Base-by-base conservation (phyloP, 2,329 filamentous ascomycete genomes). In the Fusarium sp. region DNA sequence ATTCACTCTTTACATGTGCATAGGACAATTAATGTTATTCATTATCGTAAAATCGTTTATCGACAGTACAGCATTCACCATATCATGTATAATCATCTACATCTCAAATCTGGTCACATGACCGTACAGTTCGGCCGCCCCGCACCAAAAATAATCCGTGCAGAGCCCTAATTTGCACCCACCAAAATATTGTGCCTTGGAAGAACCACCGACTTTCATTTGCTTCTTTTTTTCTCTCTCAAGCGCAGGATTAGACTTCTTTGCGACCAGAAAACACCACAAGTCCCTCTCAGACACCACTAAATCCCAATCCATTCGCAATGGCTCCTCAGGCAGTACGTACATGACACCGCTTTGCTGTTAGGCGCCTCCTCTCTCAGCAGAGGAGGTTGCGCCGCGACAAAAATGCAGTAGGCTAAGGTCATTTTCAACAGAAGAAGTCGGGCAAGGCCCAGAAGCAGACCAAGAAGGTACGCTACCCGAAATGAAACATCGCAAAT, bases 321-420 rank as follows among this genome's bases (percentile, higher is more conserved):
- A 97, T 97, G 93, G 92, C 91, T 89, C 88, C 91, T 83, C 86
- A 86, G 84, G 88, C 91, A 85, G 94, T 97, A 97, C 85, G 94
- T 97, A 89, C 83, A 80, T 83, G 81, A 84, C 87, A 91, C 83
- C 84, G 94, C 94, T 97, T 97, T 97, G 94, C 94, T 97, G 93
- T 92, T 59, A 65, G 92, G 88, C 90, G 23, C 86, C 80, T 55
- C 79, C 63, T 64, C 40, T 78, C 63, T 64, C 40, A 47, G 26
- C 47, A 38, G 42, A 50, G 44, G 67, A 70, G 66, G 60, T 69
- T 67, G 23, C 50, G 74, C 57, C 62, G 59, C 60, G 40, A 64
- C 69, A 74, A 68, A 44, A 72, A 88, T 91, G 89, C 94, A 98
- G 95, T 97, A 97, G 95, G 96, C 94, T 97, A 95, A 97, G 88